Base-by-base conservation (phyloP, 2,329 filamentous ascomycete genomes). In the Westerdykella sp. region DNA sequence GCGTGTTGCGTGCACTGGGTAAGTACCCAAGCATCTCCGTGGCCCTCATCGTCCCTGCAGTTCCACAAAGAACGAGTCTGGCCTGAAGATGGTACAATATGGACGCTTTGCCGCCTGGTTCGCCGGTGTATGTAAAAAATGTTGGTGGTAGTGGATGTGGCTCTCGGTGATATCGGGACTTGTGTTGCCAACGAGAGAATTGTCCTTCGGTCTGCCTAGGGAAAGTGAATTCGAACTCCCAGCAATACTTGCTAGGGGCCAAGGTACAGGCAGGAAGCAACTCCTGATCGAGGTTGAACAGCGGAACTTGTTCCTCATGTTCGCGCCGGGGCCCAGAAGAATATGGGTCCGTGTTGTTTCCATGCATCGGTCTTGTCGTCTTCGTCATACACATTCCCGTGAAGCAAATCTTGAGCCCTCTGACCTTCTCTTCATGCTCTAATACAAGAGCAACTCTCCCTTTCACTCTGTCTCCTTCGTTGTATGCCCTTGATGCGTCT, bases 221-320 rank as follows among this genome's bases (percentile, higher is more conserved):
- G 37, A 67, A 64, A 12, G 49, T 49, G 48, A 65, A 67, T n/a
- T 62, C 57, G 43, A 67, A 67, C 1, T 51, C 39, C 62, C 63
- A 66, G 7, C 50, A 56, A 21, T 62, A 55, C 34, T 65, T 63
- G 22, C 56, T 57, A 12, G 56, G 40, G n/a, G 34, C 42, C 10
- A 63, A 45, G 13, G 41, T 51, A 4, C 48, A 45, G n/a, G 40
- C 43, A 5, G 53, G 42, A 12, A 59, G 43, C 1, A 66, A 25
- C 10, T 51, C 44, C 30, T 56, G 53, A 40, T 63, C 60, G 31
- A 52, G 46, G 18, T 51, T 53, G 53, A 66, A 67, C 12, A 65
- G 51, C 4, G 50, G 42, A 25, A 61, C 53, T 22, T 50, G 51
- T 42, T 65, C 61, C 37, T 59, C 57, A 28, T 53, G 63, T 6